Base-by-base conservation (phyloP, 208 protist species). In the Wallacemonas rigidus region DNA sequence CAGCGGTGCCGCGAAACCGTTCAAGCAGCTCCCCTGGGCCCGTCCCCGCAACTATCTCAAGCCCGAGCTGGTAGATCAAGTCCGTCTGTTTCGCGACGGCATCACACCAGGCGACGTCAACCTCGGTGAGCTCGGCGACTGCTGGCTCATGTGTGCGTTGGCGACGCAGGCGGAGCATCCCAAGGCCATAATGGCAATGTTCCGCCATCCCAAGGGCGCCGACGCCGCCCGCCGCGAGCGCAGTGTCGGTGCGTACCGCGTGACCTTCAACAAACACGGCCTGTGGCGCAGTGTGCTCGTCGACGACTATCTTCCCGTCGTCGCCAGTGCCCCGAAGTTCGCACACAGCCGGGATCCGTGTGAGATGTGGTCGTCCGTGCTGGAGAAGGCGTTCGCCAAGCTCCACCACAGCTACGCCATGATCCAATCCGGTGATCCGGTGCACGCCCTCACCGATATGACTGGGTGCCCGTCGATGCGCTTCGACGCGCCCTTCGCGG, bases 361-460 rank as follows among this genome's bases (percentile, higher is more conserved):
- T 72, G 91, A 98, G 86, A 62, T 97, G 69, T 98, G 94, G 94
- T 81, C 90, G 2, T 76, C 85, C 26, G 81, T 98, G 60, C 76
- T 97, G 12, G 81, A 98, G 73, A 98, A 98, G 88, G 94, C 94
- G 4, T 98, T 91, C 67, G 93, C 93, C 43, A 98, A 98, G 82
- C 58, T 97, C 54, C 81, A 95, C 76, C 78, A 82, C 67, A 88
- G 82, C 77, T 97, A 96, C 83, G 83, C 83, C 36, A 76, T 79
- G 74, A 89, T 97, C 38, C 77, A 86, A 57, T 89, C 88, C 15
- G 93, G 93, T n/a, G 90, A 97, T 57, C 90, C 90, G 45, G 81
- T 94, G 57, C 89, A 96, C 71, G 93, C 88, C 44, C 79, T 97
- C 56, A 87, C 86, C 0, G 93, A 97, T 79, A 85, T 95, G 82